Base-by-base conservation (phyloP, 306 rosid species). In the Vigna mungo region DNA sequence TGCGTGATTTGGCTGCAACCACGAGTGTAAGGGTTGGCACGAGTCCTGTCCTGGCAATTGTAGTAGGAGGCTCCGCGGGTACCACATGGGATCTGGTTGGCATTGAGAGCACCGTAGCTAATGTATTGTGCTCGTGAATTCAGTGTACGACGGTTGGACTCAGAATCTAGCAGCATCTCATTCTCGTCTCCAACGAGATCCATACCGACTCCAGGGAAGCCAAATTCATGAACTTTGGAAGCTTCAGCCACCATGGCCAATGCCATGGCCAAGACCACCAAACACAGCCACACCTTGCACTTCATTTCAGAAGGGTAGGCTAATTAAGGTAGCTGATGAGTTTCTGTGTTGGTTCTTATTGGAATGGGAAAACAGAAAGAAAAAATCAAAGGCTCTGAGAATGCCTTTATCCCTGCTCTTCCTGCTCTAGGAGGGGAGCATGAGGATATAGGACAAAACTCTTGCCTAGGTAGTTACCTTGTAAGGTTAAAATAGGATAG, bases 21-120 rank as follows among this genome's bases (percentile, higher is more conserved):
- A 43, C 89, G 90, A 0, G 9, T 16, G 27, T 90, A 88, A 36
- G 88, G 86, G 80, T 90, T 88, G 4, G 77, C 89, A 52, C 20
- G 18, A 4, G 51, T 58, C 62, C 83, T 78, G 0, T 4, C 18
- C 1, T 68, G 49, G 74, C 92, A 90, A 67, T 76, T 37, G 79
- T 87, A 84, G 80, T 89, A 89, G 11, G 91, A 82, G 1, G 7
- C 6, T 41, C 92, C 94, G 0, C 83, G 84, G 0, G 6, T 41
- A 3, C 83, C 85, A 71, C 92, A 90, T 2, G 88, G 89, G 2
- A 80, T 44, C 0, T 34, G 11, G 63, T 88, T 68, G 1, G 68
- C 16, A 46, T 1, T 74, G 4, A 90, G 73, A 9, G 90, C 87
- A 2, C 55, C 62, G 36, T 88, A 88, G 39, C 86, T 34, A 1